A percentile compares a stretch with the other conserved stretches of the same genome.
phyloP scores from a whole-genome alignment of 164 flowering plant species.

The Dillenia suffruticosa region DNA sequence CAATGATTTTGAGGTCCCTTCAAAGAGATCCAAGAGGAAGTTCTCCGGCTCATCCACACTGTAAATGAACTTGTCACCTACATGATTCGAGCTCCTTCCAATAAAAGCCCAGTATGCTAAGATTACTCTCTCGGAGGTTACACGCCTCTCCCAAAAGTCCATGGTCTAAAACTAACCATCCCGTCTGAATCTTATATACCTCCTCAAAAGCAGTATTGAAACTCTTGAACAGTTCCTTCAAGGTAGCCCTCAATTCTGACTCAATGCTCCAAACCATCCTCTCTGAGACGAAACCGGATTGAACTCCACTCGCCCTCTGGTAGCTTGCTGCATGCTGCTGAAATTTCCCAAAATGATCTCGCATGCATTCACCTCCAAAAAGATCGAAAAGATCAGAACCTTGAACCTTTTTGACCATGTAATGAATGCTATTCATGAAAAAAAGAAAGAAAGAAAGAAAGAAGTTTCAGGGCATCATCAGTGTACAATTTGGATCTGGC shows the following conservation, averaged over 20 bases:
- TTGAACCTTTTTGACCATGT: constrained; percentile 56
- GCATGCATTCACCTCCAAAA: constrained; percentile 61
- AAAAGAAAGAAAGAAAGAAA: too few relatives aligned
- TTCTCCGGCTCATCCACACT: constrained; percentile 38
- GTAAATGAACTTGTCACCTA: constrained; percentile 47
- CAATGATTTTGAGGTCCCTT: constrained; percentile 30
- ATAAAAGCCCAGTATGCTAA: constrained; percentile 51
- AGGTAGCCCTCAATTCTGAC: constrained; percentile 18
- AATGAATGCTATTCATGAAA: constrained; percentile 64
- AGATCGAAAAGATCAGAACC: constrained; percentile 34
- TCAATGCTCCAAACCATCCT: constrained; percentile 21
- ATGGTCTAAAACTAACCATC: constrained; percentile 44
- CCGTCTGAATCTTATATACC: constrained; percentile 46
- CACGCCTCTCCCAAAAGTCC: constrained; percentile 47
- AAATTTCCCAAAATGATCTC: constrained; percentile 27
- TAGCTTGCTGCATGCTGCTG: constrained; percentile 44
- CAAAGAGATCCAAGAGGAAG: constrained; percentile 45
- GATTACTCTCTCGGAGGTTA: constrained; percentile 35
- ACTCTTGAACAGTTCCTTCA: constrained; percentile 36
- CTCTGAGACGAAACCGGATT: constrained; percentile 33
- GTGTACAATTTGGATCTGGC: constrained; percentile 48
- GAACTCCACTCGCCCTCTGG: constrained; percentile 51
- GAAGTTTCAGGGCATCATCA: constrained; percentile 45
- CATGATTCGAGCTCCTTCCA: constrained; percentile 16
- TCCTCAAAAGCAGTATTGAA: constrained; percentile 56